Evolutionary conservation across 1,139 yeast species (phyloP), one percentile per base, ranked within the genome.

Genomic region (Geotrichum fermentans): DNA sequence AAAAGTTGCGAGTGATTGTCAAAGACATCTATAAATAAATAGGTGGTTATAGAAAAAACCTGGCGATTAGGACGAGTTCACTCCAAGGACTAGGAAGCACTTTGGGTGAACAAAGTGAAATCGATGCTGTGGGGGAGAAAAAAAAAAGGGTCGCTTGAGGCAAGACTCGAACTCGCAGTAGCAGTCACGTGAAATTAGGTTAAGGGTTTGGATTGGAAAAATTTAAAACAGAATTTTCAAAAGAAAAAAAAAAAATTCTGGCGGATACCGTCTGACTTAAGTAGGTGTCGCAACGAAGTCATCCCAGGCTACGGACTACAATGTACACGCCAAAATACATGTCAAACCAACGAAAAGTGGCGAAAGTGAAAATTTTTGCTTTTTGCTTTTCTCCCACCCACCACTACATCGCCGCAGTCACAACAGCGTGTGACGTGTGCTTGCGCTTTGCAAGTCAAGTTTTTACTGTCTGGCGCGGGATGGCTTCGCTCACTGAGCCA

Each of bases 281-380:
- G 49, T 45, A 40, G 44, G 30, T n/a, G n/a, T n/a, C n/a, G n/a
- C n/a, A n/a, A n/a, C n/a, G n/a, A 40, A 33, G 32, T 37, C 40
- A 36, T 5, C 40, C 24, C 29, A 22, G 24, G 17, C 40, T n/a
- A 13, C 16, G 28, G 40, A 17, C 40, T 20, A 4, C 7, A 6
- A 20, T 18, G 7, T 36, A 36, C 40, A 5, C 26, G 5, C 16
- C 10, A 4, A 18, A 4, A 22, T 20, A 36, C 17, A 36, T 18
- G 7, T 17, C 40, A 36, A n/a, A 17, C 26, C 28, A 20, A 4
- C 5, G 20, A 36, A 36, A 18, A 20, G 40, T 36, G 40, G 40
- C 40, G 16, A 36, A 36, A 36, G 13, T 7, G 17, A 35, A 16
- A 17, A 35, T 14, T n/a, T 10, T n/a, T 30, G 16, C 16, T 30